These are phyloP conservation scores for Stenocarpella maydis DNA, from an alignment of 2,329 filamentous ascomycete species.

Conservation along the genomic window DNA sequence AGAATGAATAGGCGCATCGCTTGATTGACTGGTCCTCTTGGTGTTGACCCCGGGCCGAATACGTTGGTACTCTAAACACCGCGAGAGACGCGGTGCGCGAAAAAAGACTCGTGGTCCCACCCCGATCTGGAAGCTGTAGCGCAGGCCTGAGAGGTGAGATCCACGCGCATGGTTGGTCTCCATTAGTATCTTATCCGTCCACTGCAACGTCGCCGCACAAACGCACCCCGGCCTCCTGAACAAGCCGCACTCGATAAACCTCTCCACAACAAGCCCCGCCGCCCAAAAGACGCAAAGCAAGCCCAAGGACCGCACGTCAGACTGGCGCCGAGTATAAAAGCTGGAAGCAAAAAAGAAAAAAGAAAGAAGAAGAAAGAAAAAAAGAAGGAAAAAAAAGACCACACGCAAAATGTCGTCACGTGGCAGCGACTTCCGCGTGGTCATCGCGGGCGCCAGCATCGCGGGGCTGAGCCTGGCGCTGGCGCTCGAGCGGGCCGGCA, in stretches of 20 bases:
- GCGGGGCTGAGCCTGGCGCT: conserved; percentile 56
- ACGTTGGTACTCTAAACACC: neutral
- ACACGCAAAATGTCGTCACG: neutral
- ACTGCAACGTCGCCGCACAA: conserved; percentile 3
- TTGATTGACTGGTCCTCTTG: neutral
- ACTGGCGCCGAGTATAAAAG: neutral
- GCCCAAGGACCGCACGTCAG: neutral
- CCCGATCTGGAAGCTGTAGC: neutral
- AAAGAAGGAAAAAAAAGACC: too few relatives aligned
- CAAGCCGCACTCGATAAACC: neutral
- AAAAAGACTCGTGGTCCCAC: neutral
- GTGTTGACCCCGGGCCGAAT: neutral
- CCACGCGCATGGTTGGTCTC: neutral
- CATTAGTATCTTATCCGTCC: conserved; percentile 9
- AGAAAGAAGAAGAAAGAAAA: too few relatives aligned
- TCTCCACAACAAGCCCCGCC: neutral
- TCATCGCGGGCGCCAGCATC: conserved; percentile 59
- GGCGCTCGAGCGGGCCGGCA: conserved; percentile 49
- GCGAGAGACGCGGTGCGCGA: neutral
- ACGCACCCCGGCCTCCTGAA: neutral
- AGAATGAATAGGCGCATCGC: too few relatives aligned
- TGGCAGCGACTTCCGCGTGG: conserved; percentile 39
- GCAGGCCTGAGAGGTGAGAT: neutral
- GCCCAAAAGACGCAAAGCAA: neutral
- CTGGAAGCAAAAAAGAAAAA: too few relatives aligned